Base-by-base conservation (phyloP, 2,329 filamentous ascomycete genomes). In the Penicillium glabrum region DNA sequence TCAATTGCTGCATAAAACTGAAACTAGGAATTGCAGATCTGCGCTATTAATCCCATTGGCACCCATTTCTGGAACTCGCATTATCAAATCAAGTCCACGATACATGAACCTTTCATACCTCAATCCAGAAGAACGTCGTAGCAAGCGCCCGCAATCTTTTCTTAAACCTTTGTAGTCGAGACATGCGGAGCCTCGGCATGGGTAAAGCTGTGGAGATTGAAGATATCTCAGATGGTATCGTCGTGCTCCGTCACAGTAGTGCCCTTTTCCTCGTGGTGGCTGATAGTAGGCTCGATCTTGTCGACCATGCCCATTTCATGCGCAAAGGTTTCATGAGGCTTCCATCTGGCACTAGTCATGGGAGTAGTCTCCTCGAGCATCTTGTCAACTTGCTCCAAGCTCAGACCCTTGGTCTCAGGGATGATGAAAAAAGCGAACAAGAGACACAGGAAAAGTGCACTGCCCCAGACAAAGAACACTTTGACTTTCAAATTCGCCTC, bases 341-440 rank as follows among this genome's bases (percentile, higher is more conserved):
- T 84, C 90, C 91, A 95, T 78, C 86, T 88, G 76, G 85, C 80
- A 10, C 89, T 93, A 16, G 83, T 90, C 64, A 89, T 86, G 33
- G 91, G 89, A 14, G 85, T 91, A 35, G 85, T 86, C 84, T 96
- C 90, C 80, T 93, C 90, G 81, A 96, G 86, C 90, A 96, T 95
- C 82, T 86, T 87, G 80, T 91, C 89, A 67, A 91, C 87, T 78
- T 91, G 89, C 78, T 91, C 89, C 45, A 91, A 86, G 45, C 88
- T 87, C 46, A 91, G 82, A 54, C 89, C 88, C 82, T 90, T 89
- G 73, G 87, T 89, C 79, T 89, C 87, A 56, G 86, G 86, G 37
- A 91, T 79, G 54, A 90, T 79, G 81, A 90, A 89, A 80, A 88
- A 90, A 56, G 86, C 77, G 77, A 89, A 90, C 69, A 89, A 75